phyloP scores from a whole-genome alignment of 352 stramenopile species.

The Globisporangium irregulare region DNA sequence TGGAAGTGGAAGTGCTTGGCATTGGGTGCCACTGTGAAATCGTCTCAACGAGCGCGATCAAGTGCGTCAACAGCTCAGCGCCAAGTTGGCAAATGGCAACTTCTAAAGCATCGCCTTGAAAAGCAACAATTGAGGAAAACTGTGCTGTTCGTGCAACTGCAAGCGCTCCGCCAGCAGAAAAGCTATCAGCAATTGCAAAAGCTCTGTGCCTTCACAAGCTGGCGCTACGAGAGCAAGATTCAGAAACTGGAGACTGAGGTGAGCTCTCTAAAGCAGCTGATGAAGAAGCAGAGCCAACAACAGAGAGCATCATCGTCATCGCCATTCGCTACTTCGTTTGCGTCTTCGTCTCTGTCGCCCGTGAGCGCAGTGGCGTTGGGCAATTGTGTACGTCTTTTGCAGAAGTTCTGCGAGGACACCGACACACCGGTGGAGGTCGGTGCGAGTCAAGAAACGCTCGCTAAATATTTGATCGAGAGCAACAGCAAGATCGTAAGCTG shows the following conservation, averaged over 20 bases:
- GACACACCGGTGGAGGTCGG: constrained; percentile 15
- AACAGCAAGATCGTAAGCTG: constrained; percentile 45
- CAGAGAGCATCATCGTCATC: neutral
- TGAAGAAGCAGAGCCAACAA: neutral
- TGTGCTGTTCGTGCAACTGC: constrained; percentile 11
- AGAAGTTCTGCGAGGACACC: constrained; percentile 37
- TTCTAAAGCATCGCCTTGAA: constrained; percentile 19
- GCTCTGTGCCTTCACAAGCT: neutral
- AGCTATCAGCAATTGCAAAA: neutral
- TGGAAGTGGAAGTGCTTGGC: constrained; percentile 37
- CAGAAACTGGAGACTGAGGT: constrained; percentile 15
- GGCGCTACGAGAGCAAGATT: constrained; percentile 21
- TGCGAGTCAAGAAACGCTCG: constrained; percentile 14
- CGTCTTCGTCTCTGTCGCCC: constrained; percentile 13
- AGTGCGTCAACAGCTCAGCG: too few species aligned
- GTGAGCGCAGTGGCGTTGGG: constrained; percentile 34
- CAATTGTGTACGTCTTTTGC: constrained; percentile 45
- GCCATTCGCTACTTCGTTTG: neutral
- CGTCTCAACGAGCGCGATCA: neutral
- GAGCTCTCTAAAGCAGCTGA: neutral
- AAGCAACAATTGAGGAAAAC: constrained; percentile 18
- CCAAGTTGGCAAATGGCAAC: constrained; percentile 22
- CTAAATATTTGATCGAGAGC: constrained; percentile 38
- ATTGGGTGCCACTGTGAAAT: constrained; percentile 10
- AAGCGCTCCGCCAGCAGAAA: neutral